Percentiles rank a stretch among this genome's conserved stretches.
Conservation (phyloP, 371 early-diverging fungal genomes). For the Sporodiniella umbellata region DNA sequence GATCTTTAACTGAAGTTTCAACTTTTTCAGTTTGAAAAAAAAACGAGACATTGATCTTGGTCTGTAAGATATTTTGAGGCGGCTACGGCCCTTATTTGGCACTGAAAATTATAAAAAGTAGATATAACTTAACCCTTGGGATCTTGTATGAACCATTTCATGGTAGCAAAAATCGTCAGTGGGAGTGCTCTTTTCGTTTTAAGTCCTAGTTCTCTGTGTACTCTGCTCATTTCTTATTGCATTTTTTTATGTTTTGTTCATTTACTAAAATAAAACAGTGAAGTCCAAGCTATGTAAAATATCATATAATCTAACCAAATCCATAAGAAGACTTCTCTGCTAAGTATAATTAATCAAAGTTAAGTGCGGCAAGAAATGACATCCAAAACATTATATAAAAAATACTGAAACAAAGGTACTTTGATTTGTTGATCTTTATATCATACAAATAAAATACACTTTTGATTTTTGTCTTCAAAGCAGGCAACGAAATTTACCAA, state of each 20-base stretch:
- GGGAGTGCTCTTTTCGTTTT: constrained; percentile 8
- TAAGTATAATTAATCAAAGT: background rate
- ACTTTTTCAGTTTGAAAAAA: constrained; percentile 9
- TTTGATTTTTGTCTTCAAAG: no score
- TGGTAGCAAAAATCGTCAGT: constrained; percentile 7
- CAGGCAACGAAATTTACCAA: no score
- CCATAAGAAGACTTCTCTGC: background rate
- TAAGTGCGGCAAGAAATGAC: no score
- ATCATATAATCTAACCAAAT: background rate
- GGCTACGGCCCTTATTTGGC: constrained; percentile 1
- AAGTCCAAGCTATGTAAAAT: background rate
- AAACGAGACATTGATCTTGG: constrained; percentile 4
- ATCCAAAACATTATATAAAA: no score
- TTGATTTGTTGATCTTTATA: no score
- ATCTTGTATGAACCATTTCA: background rate
- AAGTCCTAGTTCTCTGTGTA: background rate
- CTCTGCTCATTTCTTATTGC: background rate
- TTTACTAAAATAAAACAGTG: background rate
- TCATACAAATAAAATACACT: no score
- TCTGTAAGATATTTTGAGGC: constrained; percentile 6
- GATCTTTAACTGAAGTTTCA: constrained; percentile 17
- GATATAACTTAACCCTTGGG: constrained; percentile 3
- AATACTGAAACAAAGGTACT: no score
- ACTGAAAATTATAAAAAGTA: background rate
- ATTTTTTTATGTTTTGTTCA: background rate